Evolutionary conservation across 2,329 filamentous ascomycete genomes (phyloP), one percentile per base, ranked within the genome.

Genomic region (Xylaria sp.): DNA sequence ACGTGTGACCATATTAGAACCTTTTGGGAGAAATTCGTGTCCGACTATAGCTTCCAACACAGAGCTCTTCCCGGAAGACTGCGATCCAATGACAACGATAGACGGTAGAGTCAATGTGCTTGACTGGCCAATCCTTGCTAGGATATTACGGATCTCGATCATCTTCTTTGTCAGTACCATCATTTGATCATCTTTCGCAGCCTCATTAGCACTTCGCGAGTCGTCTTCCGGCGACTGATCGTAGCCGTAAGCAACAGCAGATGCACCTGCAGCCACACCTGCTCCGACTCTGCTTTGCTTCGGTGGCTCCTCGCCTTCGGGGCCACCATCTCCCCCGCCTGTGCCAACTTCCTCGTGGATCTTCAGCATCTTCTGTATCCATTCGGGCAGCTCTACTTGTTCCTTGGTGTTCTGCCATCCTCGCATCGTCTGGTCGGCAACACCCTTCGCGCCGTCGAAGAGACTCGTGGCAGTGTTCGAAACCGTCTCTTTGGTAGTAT

Each of bases 111-210:
- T 95, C 70, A 99, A 83, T 3, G 93, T 89, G 72, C 91, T 93
- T 0, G 94, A 97, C 82, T 99, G 95, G 39, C 94, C 97, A 55
- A 99, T 92, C 30, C 91, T 93, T 76, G 97, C 92, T 28, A 99
- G 85, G 65, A 99, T 93, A 73, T 91, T 94, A 73, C 97, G 87
- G 65, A 99, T 98, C 83, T 99, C 96, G 76, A 99, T 99, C 96
- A 99, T 99, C 83, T 98, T 98, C 83, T 96, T 95, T 1, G 97
- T 99, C 76, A 99, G 84, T 73, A 97, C 86, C 96, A 99, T 99
- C 95, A 99, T 99, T 80, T 99, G 96, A 78, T 99, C 96, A 76
- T 99, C 96, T 75, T 90, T 89, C 20, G 93, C 93, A 57, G 87
- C 85, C 76, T 92, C 89, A 64, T 91, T 88, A 23, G 82, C 84